These are phyloP conservation scores for Yarrowia galli DNA, from an alignment of 1,139 yeast genomes.

Conservation along the genomic window DNA sequence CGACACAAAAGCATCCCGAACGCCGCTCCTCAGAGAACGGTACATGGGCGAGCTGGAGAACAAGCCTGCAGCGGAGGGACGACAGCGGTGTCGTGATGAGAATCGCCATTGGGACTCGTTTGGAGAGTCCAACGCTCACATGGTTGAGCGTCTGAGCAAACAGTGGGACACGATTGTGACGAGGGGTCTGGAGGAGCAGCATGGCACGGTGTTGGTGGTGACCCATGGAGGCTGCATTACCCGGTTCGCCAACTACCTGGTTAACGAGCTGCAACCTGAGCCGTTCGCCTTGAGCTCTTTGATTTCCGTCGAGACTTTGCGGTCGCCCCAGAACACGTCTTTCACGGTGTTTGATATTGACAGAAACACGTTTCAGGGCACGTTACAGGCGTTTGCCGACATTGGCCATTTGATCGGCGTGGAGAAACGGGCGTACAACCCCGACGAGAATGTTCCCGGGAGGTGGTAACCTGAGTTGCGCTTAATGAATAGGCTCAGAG, in stretches of 20 bases:
- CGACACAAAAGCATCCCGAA: constrained; percentile 45
- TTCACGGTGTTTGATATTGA: constrained; percentile 64
- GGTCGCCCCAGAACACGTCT: constrained; percentile 77
- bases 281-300: constrained; percentile 53
- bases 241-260: constrained; percentile 58
- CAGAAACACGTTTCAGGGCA: constrained; percentile 41
- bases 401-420: constrained; percentile 43
- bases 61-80: constrained; percentile 71
- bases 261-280: constrained; percentile 47
- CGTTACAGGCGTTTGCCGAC: constrained; percentile 45
- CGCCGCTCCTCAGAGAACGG: constrained; percentile 68
- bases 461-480: constrained; percentile 4
- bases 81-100: constrained; percentile 58
- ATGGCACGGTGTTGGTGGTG: constrained; percentile 65
- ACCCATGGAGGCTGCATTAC: constrained; percentile 91
- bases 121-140: constrained; percentile 62
- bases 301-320: constrained; percentile 56
- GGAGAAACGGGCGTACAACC: constrained; percentile 7
- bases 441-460: constrained; percentile 17
- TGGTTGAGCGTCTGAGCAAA: constrained; percentile 59
- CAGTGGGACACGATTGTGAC: constrained; percentile 59
- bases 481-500: too few species aligned
- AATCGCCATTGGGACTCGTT: constrained; percentile 58
- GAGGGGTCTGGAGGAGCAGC: constrained; percentile 51
- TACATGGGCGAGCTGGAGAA: constrained; percentile 85